Evolutionary conservation across 2,329 filamentous ascomycete species (phyloP).

Genomic region (Xylariaceae sp.): DNA sequence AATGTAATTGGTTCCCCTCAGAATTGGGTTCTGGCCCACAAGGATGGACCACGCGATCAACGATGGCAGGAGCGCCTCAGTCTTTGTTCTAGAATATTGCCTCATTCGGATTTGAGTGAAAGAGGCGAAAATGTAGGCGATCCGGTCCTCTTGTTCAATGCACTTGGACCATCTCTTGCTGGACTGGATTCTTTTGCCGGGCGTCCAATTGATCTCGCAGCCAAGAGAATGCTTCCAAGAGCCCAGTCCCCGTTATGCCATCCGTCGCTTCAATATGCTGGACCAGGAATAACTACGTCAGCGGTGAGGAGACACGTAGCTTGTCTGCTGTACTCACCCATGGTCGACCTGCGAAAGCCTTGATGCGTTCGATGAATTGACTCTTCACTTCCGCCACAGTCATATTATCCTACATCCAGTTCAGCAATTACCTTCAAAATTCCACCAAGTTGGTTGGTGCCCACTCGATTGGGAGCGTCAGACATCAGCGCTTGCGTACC

Average conservation of each 20-base stretch:
- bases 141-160: too few relatives aligned
- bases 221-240: not conserved
- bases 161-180: too few relatives aligned
- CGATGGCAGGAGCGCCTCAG: too few relatives aligned
- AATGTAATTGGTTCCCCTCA: too few relatives aligned
- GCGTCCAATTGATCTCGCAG: not conserved
- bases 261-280: not conserved
- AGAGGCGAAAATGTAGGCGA: too few relatives aligned
- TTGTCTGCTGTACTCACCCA: not conserved
- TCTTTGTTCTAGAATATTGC: too few relatives aligned
- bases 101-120: too few relatives aligned
- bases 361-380: not conserved
- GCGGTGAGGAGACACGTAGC: too few relatives aligned
- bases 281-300: not conserved
- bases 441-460: too few relatives aligned
- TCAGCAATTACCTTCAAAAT: not conserved
- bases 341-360: not conserved
- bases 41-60: too few relatives aligned
- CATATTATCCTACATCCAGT: not conserved
- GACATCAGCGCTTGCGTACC: not conserved
- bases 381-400: not conserved
- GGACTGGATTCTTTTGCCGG: too few relatives aligned
- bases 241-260: not conserved
- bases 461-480: not conserved
- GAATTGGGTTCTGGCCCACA: too few relatives aligned